Evolutionary conservation across 306 rosid species (phyloP), one percentile per base, ranked within the genome.

Genomic region (Rubus idaeus): DNA sequence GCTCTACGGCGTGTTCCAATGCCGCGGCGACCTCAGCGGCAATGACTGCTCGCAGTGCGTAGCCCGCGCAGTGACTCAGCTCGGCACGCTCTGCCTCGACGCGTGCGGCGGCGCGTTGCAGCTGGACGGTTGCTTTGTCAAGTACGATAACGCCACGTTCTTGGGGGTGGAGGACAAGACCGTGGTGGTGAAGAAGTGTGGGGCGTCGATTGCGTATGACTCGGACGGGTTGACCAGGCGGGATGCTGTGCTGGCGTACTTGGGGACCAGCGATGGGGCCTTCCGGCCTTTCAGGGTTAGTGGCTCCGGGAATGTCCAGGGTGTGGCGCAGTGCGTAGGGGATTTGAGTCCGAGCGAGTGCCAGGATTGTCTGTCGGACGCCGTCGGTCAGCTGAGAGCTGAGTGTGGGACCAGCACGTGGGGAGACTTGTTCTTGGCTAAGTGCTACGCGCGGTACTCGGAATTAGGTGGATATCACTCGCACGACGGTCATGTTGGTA

Each of bases 141-240:
- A 91, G 87, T 96, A 93, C 77, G 98, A 96, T 39, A 88, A 88
- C 72, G 14, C 50, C 0, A 85, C 82, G 76, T 96, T 96, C 75
- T 39, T 96, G 11, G 99, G 99, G 0, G 93, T 80, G 53, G 93
- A 87, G 87, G 99, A 96, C 90, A 96, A 96, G 84, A 92, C 96
- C 0, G 72, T 75, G 44, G 93, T 96, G 12, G 5, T 72, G 16
- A 91, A 83, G 80, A 92, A 96, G 77, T 96, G 99, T 71, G 99
- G 94, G 16, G 87, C 88, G 78, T 63, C 92, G 70, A 61, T 72
- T 3, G 92, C 82, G 51, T 87, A 78, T 57, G 88, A 86, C 62
- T 70, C 92, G 0, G 89, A 85, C 0, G 78, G 70, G 82, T 77
- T 89, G 91, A 81, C 85, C 46, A 44, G 80, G 1, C 64, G 91